A percentile compares a stretch with the other conserved stretches of the same genome.
Evolutionary conservation across 495 filamentous ascomycete species (phyloP).

Genomic region (Aspergillus nanangensis): DNA sequence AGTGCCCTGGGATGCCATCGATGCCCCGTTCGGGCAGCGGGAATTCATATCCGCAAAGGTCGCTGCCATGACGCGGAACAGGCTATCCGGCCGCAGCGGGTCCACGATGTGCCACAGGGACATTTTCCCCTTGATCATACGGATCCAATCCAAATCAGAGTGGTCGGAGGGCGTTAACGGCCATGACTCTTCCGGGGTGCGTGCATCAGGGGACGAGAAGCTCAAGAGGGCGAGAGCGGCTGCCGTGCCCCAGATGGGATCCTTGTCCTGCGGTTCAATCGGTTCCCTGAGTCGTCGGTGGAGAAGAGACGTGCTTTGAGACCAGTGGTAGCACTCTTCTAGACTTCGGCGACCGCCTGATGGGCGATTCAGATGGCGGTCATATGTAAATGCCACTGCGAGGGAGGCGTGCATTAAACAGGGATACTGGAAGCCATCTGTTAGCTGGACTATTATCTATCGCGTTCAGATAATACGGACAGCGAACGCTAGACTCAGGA

Average conservation of each 20-base stretch:
- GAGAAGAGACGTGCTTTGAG: slow-evolving; percentile 33
- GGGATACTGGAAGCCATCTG: slow-evolving; percentile 28
- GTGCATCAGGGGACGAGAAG: slow-evolving; percentile 34
- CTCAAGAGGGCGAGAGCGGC: slow-evolving; percentile 31
- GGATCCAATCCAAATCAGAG: slow-evolving; percentile 39
- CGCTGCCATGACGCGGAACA: slow-evolving; percentile 32
- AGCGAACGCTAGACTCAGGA: slow-evolving; percentile 28
- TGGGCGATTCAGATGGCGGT: slow-evolving; percentile 33
- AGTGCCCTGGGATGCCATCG: slow-evolving; percentile 25
- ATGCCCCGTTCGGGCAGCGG: slow-evolving; percentile 27
- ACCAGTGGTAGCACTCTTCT: slow-evolving; percentile 41
- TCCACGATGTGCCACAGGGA: slow-evolving; percentile 34
- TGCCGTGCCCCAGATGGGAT: slow-evolving; percentile 43
- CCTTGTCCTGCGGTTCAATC: slow-evolving; percentile 32
- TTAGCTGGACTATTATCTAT: slow-evolving; percentile 13
- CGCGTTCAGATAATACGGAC: slow-evolving; percentile 12
- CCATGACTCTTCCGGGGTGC: slow-evolving; percentile 38
- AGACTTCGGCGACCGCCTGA: slow-evolving; percentile 19
- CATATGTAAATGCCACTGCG: slow-evolving; percentile 37
- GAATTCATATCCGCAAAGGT: slow-evolving; percentile 25
- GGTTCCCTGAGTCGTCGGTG: slow-evolving; percentile 29
- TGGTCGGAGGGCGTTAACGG: slow-evolving; percentile 29
- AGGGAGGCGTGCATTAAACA: slow-evolving; percentile 45
- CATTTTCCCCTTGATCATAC: slow-evolving; percentile 40
- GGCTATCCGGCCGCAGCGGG: slow-evolving; percentile 36